phyloP scores from a whole-genome alignment of 768 basidiomycete species.

The Crepidotus variabilis region DNA sequence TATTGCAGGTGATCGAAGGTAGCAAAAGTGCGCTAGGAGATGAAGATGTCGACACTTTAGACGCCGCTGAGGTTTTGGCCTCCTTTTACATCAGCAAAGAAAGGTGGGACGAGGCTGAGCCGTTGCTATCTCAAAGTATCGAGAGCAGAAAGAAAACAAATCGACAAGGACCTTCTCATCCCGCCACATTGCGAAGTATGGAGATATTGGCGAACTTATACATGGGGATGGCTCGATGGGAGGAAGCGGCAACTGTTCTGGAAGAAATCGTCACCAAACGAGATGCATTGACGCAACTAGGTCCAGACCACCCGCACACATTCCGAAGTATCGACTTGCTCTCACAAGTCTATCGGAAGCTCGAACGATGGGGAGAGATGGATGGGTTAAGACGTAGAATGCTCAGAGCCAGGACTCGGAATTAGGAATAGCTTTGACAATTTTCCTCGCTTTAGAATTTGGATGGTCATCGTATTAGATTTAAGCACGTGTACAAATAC shows the following conservation, averaged over 20 bases:
- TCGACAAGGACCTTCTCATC: neutral
- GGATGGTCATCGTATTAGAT: too few species aligned
- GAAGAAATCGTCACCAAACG: neutral
- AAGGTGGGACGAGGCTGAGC: neutral
- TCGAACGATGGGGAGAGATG: neutral
- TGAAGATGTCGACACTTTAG: neutral
- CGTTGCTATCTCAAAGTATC: neutral
- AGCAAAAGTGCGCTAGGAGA: neutral
- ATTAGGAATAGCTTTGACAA: neutral
- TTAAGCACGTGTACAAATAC: too few species aligned
- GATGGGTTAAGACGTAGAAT: neutral
- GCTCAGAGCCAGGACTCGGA: neutral
- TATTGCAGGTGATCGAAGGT: neutral
- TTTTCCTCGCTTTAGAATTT: too few species aligned
- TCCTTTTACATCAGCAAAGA: neutral
- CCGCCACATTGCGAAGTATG: neutral
- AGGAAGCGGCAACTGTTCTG: neutral
- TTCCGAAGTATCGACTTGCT: neutral
- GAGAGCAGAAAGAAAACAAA: neutral
- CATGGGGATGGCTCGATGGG: neutral
- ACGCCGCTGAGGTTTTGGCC: neutral
- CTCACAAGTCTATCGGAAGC: neutral
- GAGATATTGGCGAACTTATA: neutral
- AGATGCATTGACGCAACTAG: neutral
- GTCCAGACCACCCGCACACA: neutral